Base-by-base conservation (phyloP, 2,329 filamentous ascomycete species). In the Fonsecaea monophora region DNA sequence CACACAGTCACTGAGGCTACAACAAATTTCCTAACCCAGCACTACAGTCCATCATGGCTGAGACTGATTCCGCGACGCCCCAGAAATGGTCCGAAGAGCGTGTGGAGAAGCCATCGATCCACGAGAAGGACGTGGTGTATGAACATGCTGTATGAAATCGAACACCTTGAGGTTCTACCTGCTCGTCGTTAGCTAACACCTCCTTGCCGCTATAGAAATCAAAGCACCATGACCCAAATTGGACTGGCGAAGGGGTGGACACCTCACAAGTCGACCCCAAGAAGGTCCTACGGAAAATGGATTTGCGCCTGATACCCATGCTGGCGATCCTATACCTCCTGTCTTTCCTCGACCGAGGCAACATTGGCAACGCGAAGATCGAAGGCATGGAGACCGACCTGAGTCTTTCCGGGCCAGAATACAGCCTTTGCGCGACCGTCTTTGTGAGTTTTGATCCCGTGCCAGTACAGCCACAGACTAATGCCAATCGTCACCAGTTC, bases 351-450 rank as follows among this genome's bases (percentile, higher is more conserved):
- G 73, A 70, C 71, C 64, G 73, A 66, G 90, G 58, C 89, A 94
- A 94, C 76, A 92, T 94, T 73, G 89, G 88, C 76, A 94, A 94
- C 78, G 91, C 91, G 21, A 86, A 85, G 54, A 83, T 90, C 53
- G 91, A 91, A 68, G 83, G 85, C 53, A 81, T 94, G 82, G 35
- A 74, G 82, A 10, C 90, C 3, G 72, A 73, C 91, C 62, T 80
- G 77, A 57, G 78, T 32, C 77, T 86, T 0, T 68, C 71, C 4
- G 75, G 77, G 45, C 76, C 81, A 65, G 74, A 82, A 66, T 84
- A 82, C 72, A 80, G 78, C 64, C 72, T 76, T 61, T 75, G 77
- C 0, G 75, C 86, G 5, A 82, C 85, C 4, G 88, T 91, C 73
- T 90, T 90, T 79, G 59, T 61, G n/a, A 61, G 59, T 53, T n/a